Evolutionary conservation across 495 filamentous ascomycete species (phyloP).

Genomic region (Penicillium antarcticum): DNA sequence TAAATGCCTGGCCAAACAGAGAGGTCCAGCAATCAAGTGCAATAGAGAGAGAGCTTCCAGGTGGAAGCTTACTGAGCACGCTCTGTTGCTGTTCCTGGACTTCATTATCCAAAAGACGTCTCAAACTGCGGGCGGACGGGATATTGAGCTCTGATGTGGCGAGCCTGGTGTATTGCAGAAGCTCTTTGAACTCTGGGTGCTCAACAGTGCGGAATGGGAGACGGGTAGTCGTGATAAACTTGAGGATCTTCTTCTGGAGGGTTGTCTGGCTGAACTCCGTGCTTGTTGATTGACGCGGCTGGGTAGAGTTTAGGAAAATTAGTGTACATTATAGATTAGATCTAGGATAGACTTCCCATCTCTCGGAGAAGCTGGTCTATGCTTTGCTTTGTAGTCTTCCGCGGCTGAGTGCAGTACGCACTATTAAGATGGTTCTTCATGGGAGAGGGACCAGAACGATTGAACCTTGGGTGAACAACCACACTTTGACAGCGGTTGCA

Average conservation of each 20-base stretch:
- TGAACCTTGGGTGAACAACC: neutral
- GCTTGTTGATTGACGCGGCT: no score
- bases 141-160: neutral
- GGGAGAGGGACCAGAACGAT: neutral
- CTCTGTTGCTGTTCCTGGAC: neutral
- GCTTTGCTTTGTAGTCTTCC: neutral
- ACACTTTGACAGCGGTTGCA: conserved; percentile 1
- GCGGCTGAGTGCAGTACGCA: neutral
- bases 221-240: neutral
- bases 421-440: conserved; percentile 2
- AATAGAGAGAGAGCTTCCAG: conserved; percentile 9
- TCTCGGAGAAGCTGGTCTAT: neutral
- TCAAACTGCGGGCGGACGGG: neutral
- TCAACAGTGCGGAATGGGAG: neutral
- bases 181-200: neutral
- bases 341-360: neutral
- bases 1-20: conserved; percentile 14
- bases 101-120: neutral
- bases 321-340: no score
- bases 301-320: no score
- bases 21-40: conserved; percentile 16
- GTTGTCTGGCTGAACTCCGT: neutral
- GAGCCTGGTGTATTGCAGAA: neutral
- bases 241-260: neutral
- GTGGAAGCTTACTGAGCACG: neutral